phyloP scores from a whole-genome alignment of 1,284 basidiomycete genomes.

The Tranzscheliella williamsii region DNA sequence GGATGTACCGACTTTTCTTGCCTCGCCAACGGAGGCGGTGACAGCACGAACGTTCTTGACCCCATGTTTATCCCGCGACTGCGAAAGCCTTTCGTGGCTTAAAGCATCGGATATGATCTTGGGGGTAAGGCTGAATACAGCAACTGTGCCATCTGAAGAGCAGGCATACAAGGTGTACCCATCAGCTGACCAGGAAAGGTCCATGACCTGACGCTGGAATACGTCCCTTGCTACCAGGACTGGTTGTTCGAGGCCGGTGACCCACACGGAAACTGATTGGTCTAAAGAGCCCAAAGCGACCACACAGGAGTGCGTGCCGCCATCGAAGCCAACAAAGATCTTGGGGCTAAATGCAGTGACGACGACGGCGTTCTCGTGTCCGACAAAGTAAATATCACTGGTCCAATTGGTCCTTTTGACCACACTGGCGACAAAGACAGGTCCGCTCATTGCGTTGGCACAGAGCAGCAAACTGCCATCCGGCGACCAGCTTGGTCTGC shows the following conservation, averaged over 20 bases:
- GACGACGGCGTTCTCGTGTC: slow-evolving; percentile 96
- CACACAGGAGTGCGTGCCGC: slow-evolving; percentile 41
- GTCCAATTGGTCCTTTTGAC: slow-evolving; percentile 74
- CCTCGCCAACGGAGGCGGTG: background rate
- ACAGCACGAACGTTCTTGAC: slow-evolving; percentile 21
- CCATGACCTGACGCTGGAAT: slow-evolving; percentile 91
- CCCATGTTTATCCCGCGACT: slow-evolving; percentile 43
- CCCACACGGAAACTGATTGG: slow-evolving; percentile 42
- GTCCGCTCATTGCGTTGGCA: slow-evolving; percentile 95
- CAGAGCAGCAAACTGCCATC: slow-evolving; percentile 97
- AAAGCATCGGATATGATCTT: slow-evolving; percentile 82
- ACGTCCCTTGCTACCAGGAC: slow-evolving; percentile 89
- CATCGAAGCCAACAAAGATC: slow-evolving; percentile 42
- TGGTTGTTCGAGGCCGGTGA: slow-evolving; percentile 75
- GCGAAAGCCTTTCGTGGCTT: slow-evolving; percentile 66
- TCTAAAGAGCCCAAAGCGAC: slow-evolving; percentile 48
- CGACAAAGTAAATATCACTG: slow-evolving; percentile 73
- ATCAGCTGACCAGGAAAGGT: slow-evolving; percentile 88
- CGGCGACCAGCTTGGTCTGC: slow-evolving; percentile 94
- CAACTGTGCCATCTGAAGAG: slow-evolving; percentile 92
- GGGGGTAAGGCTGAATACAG: slow-evolving; percentile 78
- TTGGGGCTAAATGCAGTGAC: slow-evolving; percentile 65
- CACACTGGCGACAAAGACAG: slow-evolving; percentile 94
- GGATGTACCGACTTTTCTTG: slow-evolving; percentile 4
- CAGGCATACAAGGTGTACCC: slow-evolving; percentile 90